phyloP scores from a whole-genome alignment of 257 asterid species.

The Fraxinus americana region DNA sequence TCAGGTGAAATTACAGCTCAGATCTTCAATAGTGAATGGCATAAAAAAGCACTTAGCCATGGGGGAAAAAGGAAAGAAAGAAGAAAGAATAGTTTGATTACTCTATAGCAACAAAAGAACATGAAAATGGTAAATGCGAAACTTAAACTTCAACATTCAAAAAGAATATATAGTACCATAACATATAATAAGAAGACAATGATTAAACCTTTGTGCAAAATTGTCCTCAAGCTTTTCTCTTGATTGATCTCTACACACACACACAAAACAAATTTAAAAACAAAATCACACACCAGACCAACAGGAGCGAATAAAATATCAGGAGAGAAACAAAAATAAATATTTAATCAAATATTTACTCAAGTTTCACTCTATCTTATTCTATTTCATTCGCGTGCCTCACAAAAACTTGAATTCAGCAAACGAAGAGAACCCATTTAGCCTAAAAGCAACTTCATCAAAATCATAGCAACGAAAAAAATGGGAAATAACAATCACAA shows the following conservation, averaged over 20 bases:
- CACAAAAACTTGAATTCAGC: background rate
- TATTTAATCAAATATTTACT: background rate
- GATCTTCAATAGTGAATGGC: background rate
- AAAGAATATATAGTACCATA: background rate
- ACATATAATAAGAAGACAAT: background rate
- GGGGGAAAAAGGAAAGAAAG: too few species aligned
- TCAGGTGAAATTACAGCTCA: background rate
- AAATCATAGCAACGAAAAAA: slow-evolving; percentile 16
- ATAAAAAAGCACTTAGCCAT: background rate
- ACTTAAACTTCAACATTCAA: background rate
- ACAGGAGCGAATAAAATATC: too few species aligned
- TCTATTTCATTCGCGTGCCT: background rate
- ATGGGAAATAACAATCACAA: background rate
- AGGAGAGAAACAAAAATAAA: background rate
- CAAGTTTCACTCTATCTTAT: background rate
- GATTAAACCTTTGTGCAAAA: slow-evolving; percentile 26
- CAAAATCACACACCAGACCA: too few species aligned
- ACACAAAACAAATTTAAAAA: too few species aligned
- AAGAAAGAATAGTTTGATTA: background rate
- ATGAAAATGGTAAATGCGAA: background rate
- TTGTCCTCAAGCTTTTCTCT: background rate
- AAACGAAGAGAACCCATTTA: slow-evolving; percentile 17
- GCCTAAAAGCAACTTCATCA: background rate
- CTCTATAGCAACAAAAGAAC: background rate
- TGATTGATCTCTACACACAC: background rate